Evolutionary conservation across 352 stramenopile species (phyloP).

Genomic region (Elongisporangium prolatum): DNA sequence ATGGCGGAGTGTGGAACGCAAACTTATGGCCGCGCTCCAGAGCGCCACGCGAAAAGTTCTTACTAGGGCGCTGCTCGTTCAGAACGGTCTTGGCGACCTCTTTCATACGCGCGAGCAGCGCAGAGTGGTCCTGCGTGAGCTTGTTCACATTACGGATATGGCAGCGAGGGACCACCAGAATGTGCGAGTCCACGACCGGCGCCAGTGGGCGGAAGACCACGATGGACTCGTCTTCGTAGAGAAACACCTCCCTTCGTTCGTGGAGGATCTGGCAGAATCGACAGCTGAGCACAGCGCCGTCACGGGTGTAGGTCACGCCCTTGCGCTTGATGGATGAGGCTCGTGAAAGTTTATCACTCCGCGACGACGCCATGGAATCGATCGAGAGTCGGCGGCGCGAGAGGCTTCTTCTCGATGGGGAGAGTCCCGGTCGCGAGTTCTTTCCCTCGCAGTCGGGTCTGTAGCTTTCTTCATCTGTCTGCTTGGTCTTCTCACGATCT

Average conservation of each 20-base stretch:
- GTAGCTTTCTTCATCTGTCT: neutral
- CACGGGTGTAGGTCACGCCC: slow-evolving; percentile 61
- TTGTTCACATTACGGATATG: slow-evolving; percentile 87
- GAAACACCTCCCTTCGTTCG: slow-evolving; percentile 52
- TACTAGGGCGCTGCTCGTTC: slow-evolving; percentile 14
- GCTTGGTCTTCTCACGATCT: neutral
- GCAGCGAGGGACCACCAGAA: slow-evolving; percentile 75
- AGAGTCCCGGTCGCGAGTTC: slow-evolving; percentile 12
- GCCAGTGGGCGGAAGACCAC: slow-evolving; percentile 72
- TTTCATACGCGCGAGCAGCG: slow-evolving; percentile 67
- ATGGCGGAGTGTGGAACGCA: slow-evolving; percentile 80
- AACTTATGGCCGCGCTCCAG: slow-evolving; percentile 32
- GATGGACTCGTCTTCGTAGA: slow-evolving; percentile 78
- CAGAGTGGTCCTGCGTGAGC: slow-evolving; percentile 48
- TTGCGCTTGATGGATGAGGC: slow-evolving; percentile 54
- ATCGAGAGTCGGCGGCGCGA: slow-evolving; percentile 4
- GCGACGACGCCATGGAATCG: slow-evolving; percentile 21
- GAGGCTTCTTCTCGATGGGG: slow-evolving; percentile 13
- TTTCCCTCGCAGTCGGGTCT: neutral
- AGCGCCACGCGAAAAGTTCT: slow-evolving; percentile 12
- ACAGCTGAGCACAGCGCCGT: slow-evolving; percentile 64
- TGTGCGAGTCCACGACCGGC: slow-evolving; percentile 66
- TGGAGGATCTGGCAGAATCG: slow-evolving; percentile 84
- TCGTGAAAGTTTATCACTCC: slow-evolving; percentile 18
- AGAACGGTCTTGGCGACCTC: slow-evolving; percentile 57